These are phyloP conservation scores for Ustilago cynodontis DNA, from an alignment of 1,284 basidiomycete species.

Conservation along the genomic window DNA sequence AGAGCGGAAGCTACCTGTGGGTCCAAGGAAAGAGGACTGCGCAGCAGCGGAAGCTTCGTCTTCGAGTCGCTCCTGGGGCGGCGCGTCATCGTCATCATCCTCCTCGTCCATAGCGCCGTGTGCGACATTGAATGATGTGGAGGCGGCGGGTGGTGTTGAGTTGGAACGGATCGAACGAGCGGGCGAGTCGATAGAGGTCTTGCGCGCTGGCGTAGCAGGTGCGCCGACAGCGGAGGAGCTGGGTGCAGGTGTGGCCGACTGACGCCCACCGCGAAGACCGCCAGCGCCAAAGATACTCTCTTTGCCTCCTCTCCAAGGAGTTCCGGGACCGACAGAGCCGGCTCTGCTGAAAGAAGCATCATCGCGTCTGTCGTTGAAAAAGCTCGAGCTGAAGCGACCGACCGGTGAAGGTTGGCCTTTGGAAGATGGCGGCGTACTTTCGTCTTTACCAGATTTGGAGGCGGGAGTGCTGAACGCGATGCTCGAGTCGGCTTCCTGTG, in stretches of 20 bases:
- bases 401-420: slow-evolving; percentile 47
- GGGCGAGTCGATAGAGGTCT: slow-evolving; percentile 36
- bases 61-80: slow-evolving; percentile 50
- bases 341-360: slow-evolving; percentile 35
- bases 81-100: slow-evolving; percentile 52
- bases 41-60: slow-evolving; percentile 38
- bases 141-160: slow-evolving; percentile 42
- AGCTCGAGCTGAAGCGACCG: slow-evolving; percentile 58
- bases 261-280: slow-evolving; percentile 56
- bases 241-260: slow-evolving; percentile 43
- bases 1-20: slow-evolving; percentile 15
- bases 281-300: slow-evolving; percentile 63
- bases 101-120: slow-evolving; percentile 43
- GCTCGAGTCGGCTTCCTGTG: slow-evolving; percentile 46
- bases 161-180: slow-evolving; percentile 34
- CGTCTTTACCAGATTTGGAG: slow-evolving; percentile 50
- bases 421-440: slow-evolving; percentile 32
- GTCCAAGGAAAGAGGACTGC: slow-evolving; percentile 22
- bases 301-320: slow-evolving; percentile 43
- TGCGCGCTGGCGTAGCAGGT: slow-evolving; percentile 36
- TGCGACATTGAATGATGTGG: slow-evolving; percentile 24
- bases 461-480: slow-evolving; percentile 55
- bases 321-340: slow-evolving; percentile 36
- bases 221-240: slow-evolving; percentile 9
- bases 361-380: slow-evolving; percentile 55